Conservation (phyloP, 495 filamentous ascomycete species). For the Penicillium fimorum region DNA sequence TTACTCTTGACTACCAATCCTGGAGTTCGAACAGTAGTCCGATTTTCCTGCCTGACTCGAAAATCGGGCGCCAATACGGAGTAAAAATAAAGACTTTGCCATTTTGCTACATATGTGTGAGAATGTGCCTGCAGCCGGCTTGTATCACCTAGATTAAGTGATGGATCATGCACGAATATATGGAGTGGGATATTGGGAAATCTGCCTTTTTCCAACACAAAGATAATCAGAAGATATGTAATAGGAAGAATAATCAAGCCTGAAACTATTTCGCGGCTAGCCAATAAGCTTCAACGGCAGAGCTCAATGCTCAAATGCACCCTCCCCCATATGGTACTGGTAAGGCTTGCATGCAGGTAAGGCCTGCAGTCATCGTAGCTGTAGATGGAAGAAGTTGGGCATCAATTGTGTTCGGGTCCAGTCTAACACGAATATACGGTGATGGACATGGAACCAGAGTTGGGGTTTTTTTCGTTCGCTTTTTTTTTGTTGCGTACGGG, state of each 20-base stretch:
- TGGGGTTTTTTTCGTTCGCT: not conserved
- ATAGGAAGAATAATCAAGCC: no score
- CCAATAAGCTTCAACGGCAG: not conserved
- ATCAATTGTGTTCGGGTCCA: conserved; percentile 11
- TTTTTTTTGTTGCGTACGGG: not conserved
- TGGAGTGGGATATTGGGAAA: not conserved
- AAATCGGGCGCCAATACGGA: conserved; percentile 14
- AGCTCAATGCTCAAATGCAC: conserved; percentile 1
- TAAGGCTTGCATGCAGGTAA: conserved; percentile 12
- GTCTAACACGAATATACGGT: conserved; percentile 1
- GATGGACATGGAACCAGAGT: not conserved
- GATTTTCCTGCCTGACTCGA: conserved; percentile 10
- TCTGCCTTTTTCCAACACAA: not conserved
- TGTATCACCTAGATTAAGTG: conserved; percentile 8
- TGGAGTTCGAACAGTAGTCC: not conserved
- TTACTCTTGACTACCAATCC: conserved; percentile 6
- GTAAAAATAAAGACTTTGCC: not conserved
- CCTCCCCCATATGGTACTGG: not conserved
- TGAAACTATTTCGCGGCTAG: no score
- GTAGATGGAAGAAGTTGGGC: conserved; percentile 9
- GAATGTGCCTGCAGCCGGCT: conserved; percentile 1
- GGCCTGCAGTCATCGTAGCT: conserved; percentile 5
- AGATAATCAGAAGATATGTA: not conserved
- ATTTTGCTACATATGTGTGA: conserved; percentile 12
- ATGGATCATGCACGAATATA: not conserved